Evolutionary conservation across 345 rosid species (phyloP).

Genomic region (Conringia planisiliqua): DNA sequence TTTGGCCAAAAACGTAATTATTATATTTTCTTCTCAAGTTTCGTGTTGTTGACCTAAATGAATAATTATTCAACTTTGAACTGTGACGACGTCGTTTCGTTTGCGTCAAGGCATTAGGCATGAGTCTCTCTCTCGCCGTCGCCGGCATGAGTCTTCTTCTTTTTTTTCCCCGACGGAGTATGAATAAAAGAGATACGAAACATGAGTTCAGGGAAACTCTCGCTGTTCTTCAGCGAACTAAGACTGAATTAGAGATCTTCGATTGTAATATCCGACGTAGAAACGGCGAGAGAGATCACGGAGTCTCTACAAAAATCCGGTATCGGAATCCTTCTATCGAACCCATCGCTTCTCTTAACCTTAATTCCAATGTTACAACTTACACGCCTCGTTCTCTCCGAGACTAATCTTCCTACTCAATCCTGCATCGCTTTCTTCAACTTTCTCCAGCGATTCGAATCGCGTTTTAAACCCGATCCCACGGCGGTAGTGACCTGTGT

Average conservation of each 20-base stretch:
- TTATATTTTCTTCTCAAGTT: background rate
- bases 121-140: background rate
- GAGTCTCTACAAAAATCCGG: slow-evolving; percentile 27
- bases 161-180: background rate
- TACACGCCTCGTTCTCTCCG: slow-evolving; percentile 45
- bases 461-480: too few relatives aligned
- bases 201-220: background rate
- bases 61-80: background rate
- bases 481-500: too few relatives aligned
- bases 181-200: background rate
- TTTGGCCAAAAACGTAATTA: background rate
- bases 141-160: background rate
- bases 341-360: slow-evolving; percentile 30
- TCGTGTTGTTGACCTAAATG: background rate
- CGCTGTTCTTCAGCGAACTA: background rate
- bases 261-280: background rate
- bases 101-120: background rate
- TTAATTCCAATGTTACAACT: slow-evolving; percentile 38
- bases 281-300: background rate
- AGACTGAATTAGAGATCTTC: background rate
- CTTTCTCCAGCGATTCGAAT: slow-evolving; percentile 40
- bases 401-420: slow-evolving; percentile 43
- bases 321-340: slow-evolving; percentile 27
- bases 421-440: slow-evolving; percentile 47
- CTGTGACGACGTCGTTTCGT: background rate